Percentiles rank a stretch among this genome's conserved stretches.
phyloP scores from a whole-genome alignment of 2,329 filamentous ascomycete species.

The Aspergillus latus region DNA sequence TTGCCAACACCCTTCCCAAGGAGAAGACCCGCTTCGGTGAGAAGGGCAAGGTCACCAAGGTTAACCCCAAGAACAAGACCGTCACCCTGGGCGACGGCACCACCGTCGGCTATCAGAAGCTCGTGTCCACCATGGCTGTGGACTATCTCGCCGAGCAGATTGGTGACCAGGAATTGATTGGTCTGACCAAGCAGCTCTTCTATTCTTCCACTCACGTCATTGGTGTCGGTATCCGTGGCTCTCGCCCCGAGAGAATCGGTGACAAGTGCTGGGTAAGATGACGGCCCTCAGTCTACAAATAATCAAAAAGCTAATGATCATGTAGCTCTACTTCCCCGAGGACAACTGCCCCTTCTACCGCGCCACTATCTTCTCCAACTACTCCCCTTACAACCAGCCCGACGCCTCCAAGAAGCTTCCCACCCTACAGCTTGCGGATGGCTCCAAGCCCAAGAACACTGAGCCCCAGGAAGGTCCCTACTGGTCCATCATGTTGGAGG shows the following conservation, averaged over 20 bases:
- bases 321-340: constrained; percentile 92
- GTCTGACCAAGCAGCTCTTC: constrained; percentile 84
- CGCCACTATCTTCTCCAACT: constrained; percentile 99
- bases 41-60: constrained; percentile 77
- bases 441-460: constrained; percentile 71
- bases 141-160: constrained; percentile 85
- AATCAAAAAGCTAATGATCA: neutral
- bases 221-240: constrained; percentile 89
- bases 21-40: constrained; percentile 90
- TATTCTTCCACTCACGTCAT: constrained; percentile 98
- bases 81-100: constrained; percentile 82
- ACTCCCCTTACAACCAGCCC: constrained; percentile 98
- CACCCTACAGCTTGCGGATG: constrained; percentile 81
- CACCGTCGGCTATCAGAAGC: constrained; percentile 85
- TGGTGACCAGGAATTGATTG: constrained; percentile 79
- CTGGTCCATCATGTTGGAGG: constrained; percentile 99
- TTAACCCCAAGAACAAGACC: constrained; percentile 81
- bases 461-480: constrained; percentile 86
- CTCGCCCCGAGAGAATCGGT: constrained; percentile 89
- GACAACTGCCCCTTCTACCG: constrained; percentile 99
- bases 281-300: neutral
- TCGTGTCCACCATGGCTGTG: constrained; percentile 94
- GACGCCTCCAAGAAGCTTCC: constrained; percentile 77
- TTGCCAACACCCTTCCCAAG: constrained; percentile 87
- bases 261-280: constrained; percentile 93